A percentile compares a stretch with the other conserved stretches of the same genome.
Conservation (phyloP, 495 filamentous ascomycete genomes). For the Penicillium robsamsonii region DNA sequence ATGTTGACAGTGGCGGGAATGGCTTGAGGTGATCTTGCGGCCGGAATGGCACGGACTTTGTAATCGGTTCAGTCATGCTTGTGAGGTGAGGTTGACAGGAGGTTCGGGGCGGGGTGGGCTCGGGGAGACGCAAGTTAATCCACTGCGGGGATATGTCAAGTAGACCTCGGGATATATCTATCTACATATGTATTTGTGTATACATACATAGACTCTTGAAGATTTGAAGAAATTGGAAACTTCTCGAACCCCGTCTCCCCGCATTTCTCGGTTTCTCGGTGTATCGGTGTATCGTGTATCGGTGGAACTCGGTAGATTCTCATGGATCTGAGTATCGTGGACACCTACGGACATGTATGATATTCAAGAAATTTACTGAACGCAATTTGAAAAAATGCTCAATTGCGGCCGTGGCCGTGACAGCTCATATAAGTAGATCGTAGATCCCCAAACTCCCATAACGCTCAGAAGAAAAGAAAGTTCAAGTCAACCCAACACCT, state of each 20-base stretch:
- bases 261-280: constrained; percentile 16
- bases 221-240: neutral
- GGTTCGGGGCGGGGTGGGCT: constrained; percentile 22
- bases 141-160: constrained; percentile 17
- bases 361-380: neutral
- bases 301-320: constrained; percentile 19
- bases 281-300: no score
- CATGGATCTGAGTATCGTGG: constrained; percentile 2
- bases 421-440: constrained; percentile 4
- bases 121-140: constrained; percentile 24
- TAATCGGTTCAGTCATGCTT: constrained; percentile 16
- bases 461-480: neutral
- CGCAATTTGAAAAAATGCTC: neutral
- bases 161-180: no score
- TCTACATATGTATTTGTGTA: no score
- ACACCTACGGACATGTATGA: neutral
- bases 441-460: constrained; percentile 9
- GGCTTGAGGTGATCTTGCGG: constrained; percentile 11
- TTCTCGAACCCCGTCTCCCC: constrained; percentile 12
- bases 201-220: neutral
- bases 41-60: neutral
- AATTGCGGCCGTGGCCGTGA: neutral
- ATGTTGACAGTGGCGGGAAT: constrained; percentile 7
- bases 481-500: constrained; percentile 59
- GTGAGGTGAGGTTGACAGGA: constrained; percentile 9